Base-by-base conservation (phyloP, 2,329 filamentous ascomycete genomes). In the Neonectria hederae region DNA sequence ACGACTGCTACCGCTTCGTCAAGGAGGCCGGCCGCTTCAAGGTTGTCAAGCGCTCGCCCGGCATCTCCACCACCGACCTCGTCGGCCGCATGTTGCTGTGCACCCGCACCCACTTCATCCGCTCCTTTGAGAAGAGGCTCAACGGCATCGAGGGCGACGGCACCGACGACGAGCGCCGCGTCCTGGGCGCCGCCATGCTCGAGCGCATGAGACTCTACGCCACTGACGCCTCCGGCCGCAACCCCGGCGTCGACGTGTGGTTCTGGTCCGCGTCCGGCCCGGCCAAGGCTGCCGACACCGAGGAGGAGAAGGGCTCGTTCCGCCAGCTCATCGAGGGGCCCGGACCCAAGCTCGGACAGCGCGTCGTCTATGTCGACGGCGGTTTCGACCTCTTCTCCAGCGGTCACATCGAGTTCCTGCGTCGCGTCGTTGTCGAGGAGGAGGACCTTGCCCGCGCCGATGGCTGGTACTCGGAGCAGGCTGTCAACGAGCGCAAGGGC, bases 1-100 rank as follows among this genome's bases (percentile, higher is more conserved):
- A 97, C 78, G 96, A 99, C 82, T 98, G 95, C 82, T 99, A 99
- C 82, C 92, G 96, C 65, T 98, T 95, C 76, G 96, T 99, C 75
- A 99, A 99, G 82, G 90, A 92, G 43, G 96, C 95, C 1, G 91
- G 91, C 13, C 88, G 96, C 46, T 99, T 99, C 87, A 94, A 97
- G 81, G 93, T 99, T 19, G 96, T 99, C 49, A 97, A 97, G 83
- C 88, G 96, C 68, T 98, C 96, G 2, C 96, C 96, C 0, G 94
- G 93, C 64, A 99, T 99, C 75, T 97, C 93, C 10, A 99, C 96
- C 2, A 99, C 96, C 4, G 96, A 99, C 76, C 87, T 99, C n/a
- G 96, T 99, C 26, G 96, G 96, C 21, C 90, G 96, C 74, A 99
- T 99, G 96, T 84, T 99, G 74, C 85, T 98, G 17, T 97, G 94